phyloP scores from a whole-genome alignment of 1,284 basidiomycete genomes.

The Sphagnurus paluster region DNA sequence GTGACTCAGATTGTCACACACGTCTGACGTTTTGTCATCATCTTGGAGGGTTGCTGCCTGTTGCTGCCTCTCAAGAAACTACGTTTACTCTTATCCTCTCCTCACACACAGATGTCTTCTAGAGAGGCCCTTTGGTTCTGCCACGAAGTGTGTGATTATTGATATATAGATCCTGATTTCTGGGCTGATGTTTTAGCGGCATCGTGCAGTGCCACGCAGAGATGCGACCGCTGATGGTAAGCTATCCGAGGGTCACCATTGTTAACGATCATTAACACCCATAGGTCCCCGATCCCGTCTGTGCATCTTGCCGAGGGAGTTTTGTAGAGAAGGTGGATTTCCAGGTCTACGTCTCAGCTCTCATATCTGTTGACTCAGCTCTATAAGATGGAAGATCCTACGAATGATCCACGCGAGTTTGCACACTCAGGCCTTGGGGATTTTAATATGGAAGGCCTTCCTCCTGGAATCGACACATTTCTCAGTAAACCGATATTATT shows the following conservation, averaged over 20 bases:
- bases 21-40: conserved; percentile 17
- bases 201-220: conserved; percentile 67
- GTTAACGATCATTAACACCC: too few species aligned
- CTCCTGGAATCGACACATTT: conserved; percentile 45
- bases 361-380: conserved; percentile 5
- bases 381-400: conserved; percentile 71
- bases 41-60: not conserved
- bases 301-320: conserved; percentile 67
- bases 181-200: conserved; percentile 13
- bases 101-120: conserved; percentile 50
- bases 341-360: not conserved
- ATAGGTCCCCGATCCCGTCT: conserved; percentile 76
- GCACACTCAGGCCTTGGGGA: conserved; percentile 32
- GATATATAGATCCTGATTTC: conserved; percentile 10
- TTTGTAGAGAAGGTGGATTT: conserved; percentile 72
- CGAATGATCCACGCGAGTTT: conserved; percentile 73
- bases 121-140: conserved; percentile 78
- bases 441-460: conserved; percentile 32
- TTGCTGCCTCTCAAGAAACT: not conserved
- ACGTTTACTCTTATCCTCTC: conserved; percentile 4
- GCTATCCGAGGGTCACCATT: too few species aligned
- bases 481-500: conserved; percentile 37
- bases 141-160: conserved; percentile 55
- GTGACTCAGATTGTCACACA: conserved; percentile 3
- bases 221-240: conserved; percentile 78